Evolutionary conservation across 202 grass and related monocot species (phyloP), one percentile per base, ranked within the genome.

Genomic region (Cymbopogon flexuosus): DNA sequence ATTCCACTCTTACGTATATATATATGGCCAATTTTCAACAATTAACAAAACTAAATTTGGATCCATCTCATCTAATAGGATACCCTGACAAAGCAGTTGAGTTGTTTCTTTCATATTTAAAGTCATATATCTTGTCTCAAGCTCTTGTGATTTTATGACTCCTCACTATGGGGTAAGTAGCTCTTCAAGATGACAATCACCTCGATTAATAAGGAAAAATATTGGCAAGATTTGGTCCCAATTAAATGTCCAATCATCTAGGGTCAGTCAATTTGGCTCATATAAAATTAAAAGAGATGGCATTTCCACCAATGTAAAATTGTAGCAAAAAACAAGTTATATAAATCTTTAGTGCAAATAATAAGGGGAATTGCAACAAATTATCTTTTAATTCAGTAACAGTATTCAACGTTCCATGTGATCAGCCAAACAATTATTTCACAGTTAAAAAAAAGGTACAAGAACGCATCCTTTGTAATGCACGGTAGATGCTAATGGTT

Each of bases 121-220:
- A 71, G 24, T 82, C 72, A 78, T 68, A 78, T 68, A 70, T 41
- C 68, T 67, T 46, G 52, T 60, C 70, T 79, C 63, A 41, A 81
- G 8, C 62, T 10, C 63, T 29, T 73, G 33, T 27, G 61, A 49
- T 86, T 75, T 75, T 51, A 73, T 39, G 27, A 65, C 36, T 66
- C 49, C 65, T 34, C 70, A 62, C 21, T 79, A 60, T 74, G 72
- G 34, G 22, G 57, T 4, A 62, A 75, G 45, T 31, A 80, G 43
- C 37, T 18, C 40, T 10, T 40, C 36, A 85, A 79, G 34, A 86
- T 41, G 45, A 14, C 39, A 51, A 70, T 76, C 64, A 19, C 41
- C 63, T 86, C 42, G 31, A 77, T 13, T 27, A 30, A 47, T 6
- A 81, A 57, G 6, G 21, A 54, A 52, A 70, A 52, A 70, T 81